phyloP scores from a whole-genome alignment of 345 rosid species.

The Lepidium africanum region DNA sequence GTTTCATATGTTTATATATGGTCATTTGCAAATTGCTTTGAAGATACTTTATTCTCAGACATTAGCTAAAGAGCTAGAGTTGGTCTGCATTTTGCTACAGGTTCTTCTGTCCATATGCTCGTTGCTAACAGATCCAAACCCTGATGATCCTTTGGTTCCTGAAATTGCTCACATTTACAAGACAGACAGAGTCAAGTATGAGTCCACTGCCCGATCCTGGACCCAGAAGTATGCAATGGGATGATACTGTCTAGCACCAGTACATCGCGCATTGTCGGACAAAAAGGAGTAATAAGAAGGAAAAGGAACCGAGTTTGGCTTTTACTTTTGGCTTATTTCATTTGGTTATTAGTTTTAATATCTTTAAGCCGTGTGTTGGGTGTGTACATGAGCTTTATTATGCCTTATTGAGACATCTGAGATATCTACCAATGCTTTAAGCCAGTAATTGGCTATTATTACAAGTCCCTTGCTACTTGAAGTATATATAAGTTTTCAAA shows the following conservation, averaged over 20 bases:
- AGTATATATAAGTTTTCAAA: neutral
- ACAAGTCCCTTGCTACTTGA: neutral
- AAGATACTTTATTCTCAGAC: neutral
- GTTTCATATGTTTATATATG: neutral
- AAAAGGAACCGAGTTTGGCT: neutral
- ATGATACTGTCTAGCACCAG: conserved; percentile 17
- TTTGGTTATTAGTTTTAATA: neutral
- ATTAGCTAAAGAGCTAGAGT: neutral
- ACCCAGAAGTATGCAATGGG: conserved; percentile 70
- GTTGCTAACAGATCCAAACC: conserved; percentile 62
- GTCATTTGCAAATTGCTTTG: neutral
- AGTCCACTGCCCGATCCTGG: conserved; percentile 57
- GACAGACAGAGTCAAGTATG: conserved; percentile 62
- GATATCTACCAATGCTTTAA: neutral
- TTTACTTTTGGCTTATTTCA: neutral
- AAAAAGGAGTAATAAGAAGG: conserved; percentile 1
- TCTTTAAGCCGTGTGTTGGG: conserved; percentile 11
- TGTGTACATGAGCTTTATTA: conserved; percentile 24
- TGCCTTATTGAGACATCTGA: conserved; percentile 8
- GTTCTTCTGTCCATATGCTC: conserved; percentile 71
- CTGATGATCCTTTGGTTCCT: conserved; percentile 67
- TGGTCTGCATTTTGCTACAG: conserved; percentile 21
- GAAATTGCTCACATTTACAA: conserved; percentile 68
- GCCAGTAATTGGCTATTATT: neutral
- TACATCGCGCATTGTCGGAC: conserved; percentile 5